phyloP scores from a whole-genome alignment of 2,329 filamentous ascomycete genomes.

The Colletotrichum nymphaeae region DNA sequence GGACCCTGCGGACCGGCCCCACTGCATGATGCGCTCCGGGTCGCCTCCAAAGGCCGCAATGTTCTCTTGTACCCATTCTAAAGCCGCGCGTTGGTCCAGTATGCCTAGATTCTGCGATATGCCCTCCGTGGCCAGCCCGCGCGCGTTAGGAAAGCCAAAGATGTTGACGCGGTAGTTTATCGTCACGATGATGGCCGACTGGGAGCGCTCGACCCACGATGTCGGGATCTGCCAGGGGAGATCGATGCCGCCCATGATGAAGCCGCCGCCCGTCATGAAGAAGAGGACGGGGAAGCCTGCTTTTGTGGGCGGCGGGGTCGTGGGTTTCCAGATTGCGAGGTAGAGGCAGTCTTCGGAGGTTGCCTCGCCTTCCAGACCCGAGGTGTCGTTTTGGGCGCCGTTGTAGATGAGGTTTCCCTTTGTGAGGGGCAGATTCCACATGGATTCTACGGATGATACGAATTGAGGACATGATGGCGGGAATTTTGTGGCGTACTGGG shows the following conservation, averaged over 20 bases:
- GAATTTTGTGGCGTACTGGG: conserved; percentile 42
- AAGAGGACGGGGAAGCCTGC: conserved; percentile 54
- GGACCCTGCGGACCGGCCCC: conserved; percentile 60
- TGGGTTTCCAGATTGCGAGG: conserved; percentile 55
- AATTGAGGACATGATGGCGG: conserved; percentile 49
- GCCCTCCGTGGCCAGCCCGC: conserved; percentile 17
- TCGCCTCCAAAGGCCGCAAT: conserved; percentile 35
- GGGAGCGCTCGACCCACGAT: conserved; percentile 53
- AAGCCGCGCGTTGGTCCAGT: conserved; percentile 32
- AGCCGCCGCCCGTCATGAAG: conserved; percentile 61
- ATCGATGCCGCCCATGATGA: conserved; percentile 54
- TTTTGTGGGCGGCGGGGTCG: conserved; percentile 38
- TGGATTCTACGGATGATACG: conserved; percentile 41
- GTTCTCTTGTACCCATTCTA: conserved; percentile 38
- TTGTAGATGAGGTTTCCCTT: conserved; percentile 39
- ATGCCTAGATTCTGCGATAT: conserved; percentile 35
- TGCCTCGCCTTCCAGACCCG: conserved; percentile 38
- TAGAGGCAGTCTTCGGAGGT: conserved; percentile 55
- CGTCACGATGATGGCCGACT: conserved; percentile 43
- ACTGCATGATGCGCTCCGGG: conserved; percentile 51
- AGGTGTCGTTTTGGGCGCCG: conserved; percentile 38
- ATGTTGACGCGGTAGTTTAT: conserved; percentile 37
- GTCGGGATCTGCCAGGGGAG: conserved; percentile 58
- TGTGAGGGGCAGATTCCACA: conserved; percentile 42
- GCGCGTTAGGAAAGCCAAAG: conserved; percentile 37